These are phyloP conservation scores for Gossypium arboreum DNA, from an alignment of 345 rosid species.

Conservation along the genomic window DNA sequence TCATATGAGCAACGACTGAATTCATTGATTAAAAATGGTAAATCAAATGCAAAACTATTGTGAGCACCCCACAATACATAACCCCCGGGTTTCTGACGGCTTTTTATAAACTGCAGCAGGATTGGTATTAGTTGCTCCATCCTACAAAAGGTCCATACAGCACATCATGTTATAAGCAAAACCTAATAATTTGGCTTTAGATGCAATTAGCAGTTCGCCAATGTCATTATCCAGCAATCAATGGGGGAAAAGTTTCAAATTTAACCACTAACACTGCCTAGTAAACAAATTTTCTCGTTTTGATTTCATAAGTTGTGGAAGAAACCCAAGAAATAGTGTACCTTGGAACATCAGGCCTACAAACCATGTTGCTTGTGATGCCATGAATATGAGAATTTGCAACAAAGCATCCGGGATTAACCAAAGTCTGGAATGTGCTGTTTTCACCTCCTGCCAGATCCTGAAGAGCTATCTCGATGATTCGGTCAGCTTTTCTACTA, in stretches of 20 bases:
- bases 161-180: not conserved
- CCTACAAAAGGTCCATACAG: constrained; percentile 38
- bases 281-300: not conserved
- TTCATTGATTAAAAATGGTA: constrained; percentile 64
- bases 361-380: constrained; percentile 70
- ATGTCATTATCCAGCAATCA: not conserved
- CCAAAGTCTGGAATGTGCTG: constrained; percentile 78
- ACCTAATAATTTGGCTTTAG: not conserved
- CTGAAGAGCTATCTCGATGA: constrained; percentile 75
- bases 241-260: not conserved
- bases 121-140: constrained; percentile 77
- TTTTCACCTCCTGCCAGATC: constrained; percentile 82
- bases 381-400: constrained; percentile 50
- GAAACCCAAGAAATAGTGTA: constrained; percentile 23
- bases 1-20: constrained; percentile 60
- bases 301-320: not conserved
- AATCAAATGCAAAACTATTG: constrained; percentile 74
- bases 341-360: constrained; percentile 81
- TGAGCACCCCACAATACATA: constrained; percentile 65
- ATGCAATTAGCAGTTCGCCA: not conserved
- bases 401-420: constrained; percentile 64
- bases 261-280: not conserved
- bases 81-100: constrained; percentile 82
- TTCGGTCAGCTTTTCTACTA: constrained; percentile 42
- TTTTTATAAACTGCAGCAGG: constrained; percentile 51